Base-by-base conservation (phyloP, 768 basidiomycete genomes). In the Psilocybe azurescens region DNA sequence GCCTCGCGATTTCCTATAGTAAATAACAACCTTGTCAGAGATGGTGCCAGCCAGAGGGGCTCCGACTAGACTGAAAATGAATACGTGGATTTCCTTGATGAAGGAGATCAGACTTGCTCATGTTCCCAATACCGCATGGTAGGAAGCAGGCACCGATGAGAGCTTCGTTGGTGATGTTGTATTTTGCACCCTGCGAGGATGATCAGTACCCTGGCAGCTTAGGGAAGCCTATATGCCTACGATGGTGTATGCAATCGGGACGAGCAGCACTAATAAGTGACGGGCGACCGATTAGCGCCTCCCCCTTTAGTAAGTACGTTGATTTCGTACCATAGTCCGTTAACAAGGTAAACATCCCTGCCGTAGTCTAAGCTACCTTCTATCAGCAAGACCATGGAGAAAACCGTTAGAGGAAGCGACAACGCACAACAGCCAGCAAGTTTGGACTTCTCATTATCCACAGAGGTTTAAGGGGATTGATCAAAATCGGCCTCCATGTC, bases 201-300 rank as follows among this genome's bases (percentile, higher is more conserved):
- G 30, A 10, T 46, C 20, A 24, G 38, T 36, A 38, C 11, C 11
- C 39, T 29, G 33, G 20, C 10, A 10, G 30, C 3, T 14, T n/a
- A 24, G 33, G 18, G 13, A 47, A 24, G 24, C 18, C 5, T 33
- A 30, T 30, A 11, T n/a, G 73, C 86, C 58, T 64, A 91, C 90
- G 36, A 91, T 79, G 0, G 89, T 91, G 62, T 85, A 89, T 0
- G 89, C 81, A 5, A 92, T 73, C 0, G 90, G 90, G 5, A 88
- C 72, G 50, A 90, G 69, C 1, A 91, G 61, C 24, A 83, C 86
- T 77, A 24, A 24, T 24, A 24, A 24, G 24, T 74, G 24, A 36
- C 24, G 24, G 7, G 20, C 0, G n/a, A 1, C 14, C 49, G 5
- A 18, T 52, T 28, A 6, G 39, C 28, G 20, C 14, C 18, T 1